Conservation (phyloP, 2,329 filamentous ascomycete genomes). For the Colletotrichum gigasporum region DNA sequence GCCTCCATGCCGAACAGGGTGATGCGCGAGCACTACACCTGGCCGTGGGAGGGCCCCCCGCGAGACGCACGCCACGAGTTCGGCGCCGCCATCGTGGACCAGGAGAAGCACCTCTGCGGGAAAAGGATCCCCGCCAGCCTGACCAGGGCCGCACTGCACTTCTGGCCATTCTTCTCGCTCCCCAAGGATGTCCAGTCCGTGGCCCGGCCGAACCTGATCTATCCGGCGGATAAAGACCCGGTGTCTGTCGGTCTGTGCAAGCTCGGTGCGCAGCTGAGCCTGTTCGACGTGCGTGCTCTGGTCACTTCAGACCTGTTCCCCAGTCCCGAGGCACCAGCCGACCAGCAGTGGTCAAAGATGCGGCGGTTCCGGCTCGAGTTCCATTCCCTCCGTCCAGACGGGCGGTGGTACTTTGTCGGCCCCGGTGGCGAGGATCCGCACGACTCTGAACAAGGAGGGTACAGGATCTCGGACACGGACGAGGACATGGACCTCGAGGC, state of each 20-base stretch:
- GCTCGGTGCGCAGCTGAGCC: conserved; percentile 32
- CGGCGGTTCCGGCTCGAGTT: conserved; percentile 35
- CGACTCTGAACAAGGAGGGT: conserved; percentile 29
- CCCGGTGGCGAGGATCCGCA: conserved; percentile 35
- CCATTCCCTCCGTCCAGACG: conserved; percentile 33
- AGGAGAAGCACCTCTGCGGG: conserved; percentile 31
- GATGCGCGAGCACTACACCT: conserved; percentile 14
- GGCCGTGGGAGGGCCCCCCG: conserved; percentile 38
- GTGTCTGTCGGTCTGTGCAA: conserved; percentile 34
- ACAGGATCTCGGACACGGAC: conserved; percentile 31
- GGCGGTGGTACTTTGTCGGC: conserved; percentile 38
- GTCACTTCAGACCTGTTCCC: conserved; percentile 31
- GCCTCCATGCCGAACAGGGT: background rate
- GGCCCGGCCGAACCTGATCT: conserved; percentile 33
- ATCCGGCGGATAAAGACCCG: conserved; percentile 33
- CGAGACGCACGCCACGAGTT: conserved; percentile 39
- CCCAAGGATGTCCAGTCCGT: conserved; percentile 26
- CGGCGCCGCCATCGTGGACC: conserved; percentile 31
- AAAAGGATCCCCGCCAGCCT: conserved; percentile 29
- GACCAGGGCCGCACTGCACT: conserved; percentile 32
- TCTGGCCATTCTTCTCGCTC: conserved; percentile 19
- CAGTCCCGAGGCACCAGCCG: conserved; percentile 19
- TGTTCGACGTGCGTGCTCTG: conserved; percentile 35
- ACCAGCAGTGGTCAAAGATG: conserved; percentile 35
- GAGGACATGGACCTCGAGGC: conserved; percentile 29